Percentiles rank a stretch among this genome's conserved stretches.
Evolutionary conservation across 331 rosid genomes (phyloP).

Genomic region (Acacia concinna): DNA sequence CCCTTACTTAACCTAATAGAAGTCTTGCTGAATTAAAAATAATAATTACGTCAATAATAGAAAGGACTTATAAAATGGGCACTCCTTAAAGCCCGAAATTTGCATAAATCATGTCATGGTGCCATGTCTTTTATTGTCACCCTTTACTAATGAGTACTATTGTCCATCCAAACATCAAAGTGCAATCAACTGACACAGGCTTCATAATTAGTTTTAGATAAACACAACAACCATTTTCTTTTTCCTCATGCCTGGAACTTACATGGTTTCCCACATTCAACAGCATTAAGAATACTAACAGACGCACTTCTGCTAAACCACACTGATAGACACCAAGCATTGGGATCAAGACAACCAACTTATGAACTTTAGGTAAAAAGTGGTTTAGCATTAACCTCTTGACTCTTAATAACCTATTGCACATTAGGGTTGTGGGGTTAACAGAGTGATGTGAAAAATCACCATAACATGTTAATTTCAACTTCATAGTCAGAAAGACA

Average conservation of each 20-base stretch:
- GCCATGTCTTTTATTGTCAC: neutral
- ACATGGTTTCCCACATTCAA: neutral
- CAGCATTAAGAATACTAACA: neutral
- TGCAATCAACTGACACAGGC: neutral
- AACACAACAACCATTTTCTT: neutral
- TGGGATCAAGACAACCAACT: neutral
- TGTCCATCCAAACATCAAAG: neutral
- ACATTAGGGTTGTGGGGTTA: constrained; percentile 17
- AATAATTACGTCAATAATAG: too few species aligned
- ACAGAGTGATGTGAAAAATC: neutral
- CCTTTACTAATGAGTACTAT: neutral
- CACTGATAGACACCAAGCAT: neutral
- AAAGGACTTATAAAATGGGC: neutral
- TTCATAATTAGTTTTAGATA: neutral
- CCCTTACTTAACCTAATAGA: too few species aligned
- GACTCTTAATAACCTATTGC: neutral
- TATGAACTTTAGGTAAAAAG: neutral
- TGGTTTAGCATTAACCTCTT: neutral
- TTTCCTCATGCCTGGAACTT: neutral
- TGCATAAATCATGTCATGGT: neutral
- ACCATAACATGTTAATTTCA: constrained; percentile 15
- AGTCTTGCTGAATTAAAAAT: too few species aligned
- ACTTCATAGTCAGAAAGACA: constrained; percentile 17
- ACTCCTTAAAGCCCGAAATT: neutral
- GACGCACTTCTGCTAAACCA: neutral